Evolutionary conservation across 1,284 basidiomycete genomes (phyloP).

Genomic region (Boletus semigastroideus): DNA sequence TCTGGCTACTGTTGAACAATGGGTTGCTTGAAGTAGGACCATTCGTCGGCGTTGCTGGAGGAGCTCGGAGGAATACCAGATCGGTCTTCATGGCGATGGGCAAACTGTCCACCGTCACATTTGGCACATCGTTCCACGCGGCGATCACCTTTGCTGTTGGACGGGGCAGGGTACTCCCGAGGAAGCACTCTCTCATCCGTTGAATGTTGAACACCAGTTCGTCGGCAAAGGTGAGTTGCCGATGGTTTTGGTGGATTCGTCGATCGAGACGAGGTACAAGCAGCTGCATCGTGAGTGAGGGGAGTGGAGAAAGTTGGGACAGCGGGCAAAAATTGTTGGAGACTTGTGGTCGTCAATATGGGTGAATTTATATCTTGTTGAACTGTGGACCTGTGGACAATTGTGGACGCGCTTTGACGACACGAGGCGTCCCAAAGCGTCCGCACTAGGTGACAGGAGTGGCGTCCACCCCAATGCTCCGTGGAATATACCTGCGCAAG

Average conservation of each 20-base stretch:
- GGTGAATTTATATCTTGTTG: slow-evolving; percentile 20
- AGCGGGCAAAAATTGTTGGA: not conserved
- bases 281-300: slow-evolving; percentile 8
- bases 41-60: slow-evolving; percentile 25
- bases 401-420: slow-evolving; percentile 23
- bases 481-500: slow-evolving; percentile 4
- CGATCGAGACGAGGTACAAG: slow-evolving; percentile 1
- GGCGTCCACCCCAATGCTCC: slow-evolving; percentile 9
- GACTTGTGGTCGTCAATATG: not conserved
- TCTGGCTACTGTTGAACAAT: not conserved
- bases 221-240: slow-evolving; percentile 4
- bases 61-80: slow-evolving; percentile 5
- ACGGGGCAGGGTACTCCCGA: slow-evolving; percentile 10
- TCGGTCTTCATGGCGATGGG: slow-evolving; percentile 8
- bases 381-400: slow-evolving; percentile 21
- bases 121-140: slow-evolving; percentile 27
- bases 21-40: not conserved
- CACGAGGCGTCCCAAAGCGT: slow-evolving; percentile 30
- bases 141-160: slow-evolving; percentile 15
- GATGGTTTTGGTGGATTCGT: slow-evolving; percentile 14
- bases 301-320: not conserved
- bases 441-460: slow-evolving; percentile 12
- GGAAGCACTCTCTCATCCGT: slow-evolving; percentile 18
- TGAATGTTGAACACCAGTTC: slow-evolving; percentile 19
- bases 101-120: slow-evolving; percentile 13